Conservation (phyloP, 2,329 filamentous ascomycete species). For the Aspergillus novofumigatus region DNA sequence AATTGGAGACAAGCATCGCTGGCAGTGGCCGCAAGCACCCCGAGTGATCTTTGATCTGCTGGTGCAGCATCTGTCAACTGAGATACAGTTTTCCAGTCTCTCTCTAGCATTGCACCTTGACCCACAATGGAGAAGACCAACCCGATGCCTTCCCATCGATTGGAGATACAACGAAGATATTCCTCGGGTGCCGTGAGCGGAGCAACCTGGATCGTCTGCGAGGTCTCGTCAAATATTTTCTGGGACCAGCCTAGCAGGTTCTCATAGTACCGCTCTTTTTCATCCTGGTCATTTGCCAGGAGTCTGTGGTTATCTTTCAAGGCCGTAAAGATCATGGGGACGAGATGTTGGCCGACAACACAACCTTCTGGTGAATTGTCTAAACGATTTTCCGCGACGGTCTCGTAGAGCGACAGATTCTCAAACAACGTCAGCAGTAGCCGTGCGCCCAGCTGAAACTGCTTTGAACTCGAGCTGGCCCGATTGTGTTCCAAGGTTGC, state of each 20-base stretch:
- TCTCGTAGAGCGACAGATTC: slow-evolving; percentile 18
- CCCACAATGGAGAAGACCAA: slow-evolving; percentile 19
- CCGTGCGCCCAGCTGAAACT: slow-evolving; percentile 20
- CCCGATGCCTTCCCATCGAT: slow-evolving; percentile 22
- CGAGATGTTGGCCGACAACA: slow-evolving; percentile 16
- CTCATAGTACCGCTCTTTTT: slow-evolving; percentile 5
- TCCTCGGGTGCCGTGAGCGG: slow-evolving; percentile 17
- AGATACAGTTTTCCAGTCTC: slow-evolving; percentile 4
- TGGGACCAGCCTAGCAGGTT: slow-evolving; percentile 11
- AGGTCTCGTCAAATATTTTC: slow-evolving; percentile 18
- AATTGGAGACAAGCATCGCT: slow-evolving; percentile 28
- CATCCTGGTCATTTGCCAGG: slow-evolving; percentile 3
- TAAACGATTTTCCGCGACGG: slow-evolving; percentile 10
- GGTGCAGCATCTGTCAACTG: slow-evolving; percentile 2
- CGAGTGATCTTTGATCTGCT: slow-evolving; percentile 10
- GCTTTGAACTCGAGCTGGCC: slow-evolving; percentile 7
- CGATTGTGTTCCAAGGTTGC: neutral
- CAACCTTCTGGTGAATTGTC: slow-evolving; percentile 18
- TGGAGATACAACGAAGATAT: slow-evolving; percentile 12
- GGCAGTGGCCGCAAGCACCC: slow-evolving; percentile 13
- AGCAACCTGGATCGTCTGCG: slow-evolving; percentile 11
- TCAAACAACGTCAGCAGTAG: slow-evolving; percentile 15
- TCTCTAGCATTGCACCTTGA: slow-evolving; percentile 8
- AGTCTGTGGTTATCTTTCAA: slow-evolving; percentile 16
- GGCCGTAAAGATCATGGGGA: slow-evolving; percentile 14